Percentiles rank a stretch among this genome's conserved stretches.
Conservation (phyloP, 208 protist species). For the Trypanosoma melophagium region DNA sequence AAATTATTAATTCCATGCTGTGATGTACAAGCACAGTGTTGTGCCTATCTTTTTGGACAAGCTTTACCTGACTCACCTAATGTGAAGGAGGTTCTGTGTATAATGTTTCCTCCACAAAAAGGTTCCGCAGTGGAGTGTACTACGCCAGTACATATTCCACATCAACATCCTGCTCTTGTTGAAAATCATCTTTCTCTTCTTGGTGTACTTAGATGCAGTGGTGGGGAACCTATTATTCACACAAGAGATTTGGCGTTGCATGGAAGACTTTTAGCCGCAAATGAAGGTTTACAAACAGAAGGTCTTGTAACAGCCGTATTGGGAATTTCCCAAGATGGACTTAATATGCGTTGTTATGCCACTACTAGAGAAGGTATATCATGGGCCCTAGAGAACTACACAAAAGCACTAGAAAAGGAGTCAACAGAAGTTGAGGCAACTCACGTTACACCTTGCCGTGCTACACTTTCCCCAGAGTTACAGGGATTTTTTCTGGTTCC, state of each 20-base stretch:
- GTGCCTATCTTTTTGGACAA: conserved; percentile 86
- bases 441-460: conserved; percentile 58
- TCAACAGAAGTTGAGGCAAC: conserved; percentile 50
- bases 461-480: conserved; percentile 57
- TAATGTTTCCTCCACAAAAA: conserved; percentile 86
- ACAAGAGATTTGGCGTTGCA: conserved; percentile 83
- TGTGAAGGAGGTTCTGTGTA: conserved; percentile 85
- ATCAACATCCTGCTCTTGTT: conserved; percentile 49
- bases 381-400: conserved; percentile 64
- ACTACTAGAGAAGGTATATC: conserved; percentile 78
- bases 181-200: conserved; percentile 79
- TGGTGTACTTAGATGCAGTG: conserved; percentile 72
- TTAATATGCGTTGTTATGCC: conserved; percentile 74
- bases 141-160: conserved; percentile 66
- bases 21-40: conserved; percentile 84
- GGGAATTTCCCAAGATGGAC: conserved; percentile 64
- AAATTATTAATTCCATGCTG: conserved; percentile 76
- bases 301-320: conserved; percentile 45
- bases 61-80: conserved; percentile 77
- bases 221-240: conserved; percentile 61
- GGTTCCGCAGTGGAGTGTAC: conserved; percentile 63
- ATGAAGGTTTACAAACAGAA: conserved; percentile 62
- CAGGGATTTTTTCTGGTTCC: conserved; percentile 85
- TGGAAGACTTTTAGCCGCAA: conserved; percentile 62
- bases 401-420: conserved; percentile 49